phyloP scores from a whole-genome alignment of 2,329 filamentous ascomycete species.

The Dothideomycetes sp. region DNA sequence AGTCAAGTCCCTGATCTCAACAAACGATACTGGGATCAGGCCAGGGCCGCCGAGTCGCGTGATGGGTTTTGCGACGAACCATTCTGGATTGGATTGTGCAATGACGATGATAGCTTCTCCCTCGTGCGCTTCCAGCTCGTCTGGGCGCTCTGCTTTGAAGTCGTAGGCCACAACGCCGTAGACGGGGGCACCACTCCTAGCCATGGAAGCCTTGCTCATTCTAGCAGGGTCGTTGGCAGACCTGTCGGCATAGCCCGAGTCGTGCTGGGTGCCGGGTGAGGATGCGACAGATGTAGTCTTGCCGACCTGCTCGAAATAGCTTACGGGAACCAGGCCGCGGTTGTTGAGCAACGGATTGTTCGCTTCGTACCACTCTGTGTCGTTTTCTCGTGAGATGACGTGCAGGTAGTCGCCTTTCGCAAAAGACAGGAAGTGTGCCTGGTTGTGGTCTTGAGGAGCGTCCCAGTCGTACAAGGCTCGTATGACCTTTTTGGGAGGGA shows the following conservation, averaged over 20 bases:
- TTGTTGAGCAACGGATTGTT: conserved; percentile 89
- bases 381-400: conserved; percentile 91
- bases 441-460: conserved; percentile 46
- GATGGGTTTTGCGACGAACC: conserved; percentile 99
- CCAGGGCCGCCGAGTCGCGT: conserved; percentile 90
- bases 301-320: conserved; percentile 85
- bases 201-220: conserved; percentile 33
- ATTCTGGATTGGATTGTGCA: conserved; percentile 95
- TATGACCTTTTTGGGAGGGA: conserved; percentile 95
- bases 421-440: conserved; percentile 62
- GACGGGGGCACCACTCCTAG: conserved; percentile 63
- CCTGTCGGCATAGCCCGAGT: conserved; percentile 75
- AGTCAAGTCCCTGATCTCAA: conserved; percentile 91
- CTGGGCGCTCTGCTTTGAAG: conserved; percentile 88
- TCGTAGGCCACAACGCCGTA: conserved; percentile 97
- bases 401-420: conserved; percentile 96
- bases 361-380: conserved; percentile 94
- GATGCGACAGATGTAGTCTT: conserved; percentile 55
- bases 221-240: conserved; percentile 23
- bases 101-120: conserved; percentile 98
- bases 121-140: conserved; percentile 89
- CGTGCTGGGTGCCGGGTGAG: conserved; percentile 52
- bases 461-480: conserved; percentile 91
- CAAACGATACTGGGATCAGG: conserved; percentile 90
- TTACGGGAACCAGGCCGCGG: conserved; percentile 83